phyloP scores from a whole-genome alignment of 495 filamentous ascomycete genomes.

The Podospora tetraspora region DNA sequence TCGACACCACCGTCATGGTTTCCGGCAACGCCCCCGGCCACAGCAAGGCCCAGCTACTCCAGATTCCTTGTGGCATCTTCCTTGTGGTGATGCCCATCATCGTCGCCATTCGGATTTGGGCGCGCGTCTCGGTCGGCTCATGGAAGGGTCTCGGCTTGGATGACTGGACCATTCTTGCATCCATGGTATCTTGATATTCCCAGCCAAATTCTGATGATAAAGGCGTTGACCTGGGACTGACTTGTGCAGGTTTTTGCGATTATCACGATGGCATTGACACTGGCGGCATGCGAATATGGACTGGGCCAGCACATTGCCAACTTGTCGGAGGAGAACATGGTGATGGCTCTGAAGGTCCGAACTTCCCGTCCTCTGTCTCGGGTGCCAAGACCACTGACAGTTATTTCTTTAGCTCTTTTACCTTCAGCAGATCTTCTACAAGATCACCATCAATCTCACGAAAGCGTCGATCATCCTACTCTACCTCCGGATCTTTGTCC shows the following conservation, averaged over 20 bases:
- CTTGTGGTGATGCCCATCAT: constrained; percentile 30
- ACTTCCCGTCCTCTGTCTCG: not conserved
- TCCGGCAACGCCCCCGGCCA: not conserved
- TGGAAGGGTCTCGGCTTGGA: constrained; percentile 33
- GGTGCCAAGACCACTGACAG: not conserved
- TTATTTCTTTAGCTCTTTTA: constrained; percentile 24
- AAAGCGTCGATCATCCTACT: constrained; percentile 36
- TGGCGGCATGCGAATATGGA: constrained; percentile 32
- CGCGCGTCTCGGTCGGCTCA: constrained; percentile 22
- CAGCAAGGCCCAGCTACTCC: constrained; percentile 7
- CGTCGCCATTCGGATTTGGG: constrained; percentile 28
- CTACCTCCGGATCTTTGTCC: constrained; percentile 32
- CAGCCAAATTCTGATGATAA: not conserved
- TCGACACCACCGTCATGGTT: not conserved
- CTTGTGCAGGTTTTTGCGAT: constrained; percentile 24
- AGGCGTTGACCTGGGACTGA: not conserved
- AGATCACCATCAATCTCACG: constrained; percentile 29
- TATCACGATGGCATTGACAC: constrained; percentile 27
- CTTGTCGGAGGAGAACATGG: constrained; percentile 22
- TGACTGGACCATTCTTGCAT: constrained; percentile 32
- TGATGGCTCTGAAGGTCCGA: constrained; percentile 31
- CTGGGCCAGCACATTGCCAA: constrained; percentile 34
- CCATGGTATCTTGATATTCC: constrained; percentile 21
- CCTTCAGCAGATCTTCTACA: constrained; percentile 31
- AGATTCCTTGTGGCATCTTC: constrained; percentile 32